Evolutionary conservation across 306 rosid genomes (phyloP).

Genomic region (Quercus engelmannii): DNA sequence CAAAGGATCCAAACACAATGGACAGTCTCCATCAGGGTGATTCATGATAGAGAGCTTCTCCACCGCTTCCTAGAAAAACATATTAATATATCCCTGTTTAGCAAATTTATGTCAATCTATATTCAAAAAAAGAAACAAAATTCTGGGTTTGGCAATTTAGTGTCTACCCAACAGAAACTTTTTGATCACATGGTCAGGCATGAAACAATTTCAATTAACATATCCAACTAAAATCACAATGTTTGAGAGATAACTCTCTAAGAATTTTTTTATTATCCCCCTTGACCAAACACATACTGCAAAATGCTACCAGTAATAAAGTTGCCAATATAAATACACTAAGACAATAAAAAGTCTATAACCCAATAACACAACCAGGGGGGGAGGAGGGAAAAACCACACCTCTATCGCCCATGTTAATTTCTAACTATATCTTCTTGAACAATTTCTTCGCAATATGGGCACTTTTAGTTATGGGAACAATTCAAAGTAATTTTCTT

Average conservation of each 20-base stretch:
- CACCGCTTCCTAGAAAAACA: slow-evolving; percentile 65
- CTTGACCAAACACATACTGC: neutral
- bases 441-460: neutral
- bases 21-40: slow-evolving; percentile 90
- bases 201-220: neutral
- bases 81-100: slow-evolving; percentile 9
- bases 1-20: slow-evolving; percentile 73
- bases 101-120: neutral
- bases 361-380: neutral
- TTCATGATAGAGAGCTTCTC: slow-evolving; percentile 80
- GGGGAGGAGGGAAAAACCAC: no score
- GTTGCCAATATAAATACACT: neutral
- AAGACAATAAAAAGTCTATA: neutral
- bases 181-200: neutral
- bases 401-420: neutral
- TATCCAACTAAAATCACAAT: neutral
- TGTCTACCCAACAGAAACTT: neutral
- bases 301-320: neutral
- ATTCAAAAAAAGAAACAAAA: neutral
- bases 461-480: neutral
- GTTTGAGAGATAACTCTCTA: neutral
- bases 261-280: neutral
- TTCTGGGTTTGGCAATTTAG: neutral
- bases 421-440: neutral
- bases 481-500: neutral